Conservation (phyloP, 768 basidiomycete species). For the Daedalea quercina region DNA sequence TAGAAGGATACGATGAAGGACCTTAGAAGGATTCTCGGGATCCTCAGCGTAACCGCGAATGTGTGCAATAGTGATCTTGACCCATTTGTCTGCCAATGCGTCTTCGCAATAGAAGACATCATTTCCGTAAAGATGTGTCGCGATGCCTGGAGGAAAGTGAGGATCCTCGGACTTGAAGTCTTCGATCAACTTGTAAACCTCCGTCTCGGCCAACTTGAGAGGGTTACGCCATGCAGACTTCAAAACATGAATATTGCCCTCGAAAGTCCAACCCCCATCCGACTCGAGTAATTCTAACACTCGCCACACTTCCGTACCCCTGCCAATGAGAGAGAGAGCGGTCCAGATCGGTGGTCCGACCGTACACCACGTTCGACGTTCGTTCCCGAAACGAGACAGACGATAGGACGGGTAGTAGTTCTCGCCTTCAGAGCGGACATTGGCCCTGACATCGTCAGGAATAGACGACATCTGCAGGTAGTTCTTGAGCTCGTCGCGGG, state of each 20-base stretch:
- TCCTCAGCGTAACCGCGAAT: not conserved
- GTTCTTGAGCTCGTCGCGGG: too few species aligned
- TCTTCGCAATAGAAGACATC: not conserved
- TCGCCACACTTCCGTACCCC: constrained; percentile 11
- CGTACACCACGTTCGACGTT: constrained; percentile 1
- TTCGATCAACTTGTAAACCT: not conserved
- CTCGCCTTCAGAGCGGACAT: too few species aligned
- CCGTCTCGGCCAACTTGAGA: not conserved
- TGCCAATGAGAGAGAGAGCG: constrained; percentile 11
- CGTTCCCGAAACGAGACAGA: not conserved
- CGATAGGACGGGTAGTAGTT: too few species aligned
- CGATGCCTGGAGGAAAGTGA: not conserved
- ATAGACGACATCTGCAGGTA: too few species aligned
- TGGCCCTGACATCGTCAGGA: too few species aligned
- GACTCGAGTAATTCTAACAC: not conserved
- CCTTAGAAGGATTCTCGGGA: not conserved
- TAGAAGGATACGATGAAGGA: constrained; percentile 7
- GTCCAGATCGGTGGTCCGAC: constrained; percentile 4
- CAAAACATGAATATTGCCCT: not conserved
- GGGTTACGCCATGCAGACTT: constrained; percentile 2
- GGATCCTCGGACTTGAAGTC: not conserved
- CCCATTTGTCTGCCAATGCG: too few species aligned
- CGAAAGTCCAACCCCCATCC: too few species aligned
- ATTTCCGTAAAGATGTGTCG: not conserved
- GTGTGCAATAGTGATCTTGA: too few species aligned